A percentile compares a stretch with the other conserved stretches of the same genome.
Conservation (phyloP, 106 monocot genomes). For the Acanthochlamys bracteata region DNA sequence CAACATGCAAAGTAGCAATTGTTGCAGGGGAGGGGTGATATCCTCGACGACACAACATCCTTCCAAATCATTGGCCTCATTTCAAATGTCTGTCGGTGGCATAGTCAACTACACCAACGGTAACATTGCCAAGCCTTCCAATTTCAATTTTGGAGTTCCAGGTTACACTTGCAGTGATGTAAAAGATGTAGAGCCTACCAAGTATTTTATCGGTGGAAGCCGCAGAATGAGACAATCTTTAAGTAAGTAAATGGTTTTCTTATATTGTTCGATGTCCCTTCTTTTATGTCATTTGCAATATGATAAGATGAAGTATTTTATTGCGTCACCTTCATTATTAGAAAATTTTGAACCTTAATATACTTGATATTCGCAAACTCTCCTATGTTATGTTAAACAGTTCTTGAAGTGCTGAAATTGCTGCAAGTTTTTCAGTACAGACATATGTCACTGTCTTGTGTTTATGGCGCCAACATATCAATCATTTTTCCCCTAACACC, state of each 20-base stretch:
- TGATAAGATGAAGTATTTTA: no score
- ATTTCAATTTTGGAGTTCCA: conserved; percentile 44
- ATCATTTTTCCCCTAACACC: no score
- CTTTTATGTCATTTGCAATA: no score
- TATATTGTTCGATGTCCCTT: background rate
- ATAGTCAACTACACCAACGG: background rate
- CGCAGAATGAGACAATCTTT: conserved; percentile 33
- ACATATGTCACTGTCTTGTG: no score
- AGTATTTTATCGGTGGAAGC: conserved; percentile 15
- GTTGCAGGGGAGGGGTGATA: conserved; percentile 69
- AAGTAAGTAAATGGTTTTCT: conserved; percentile 31
- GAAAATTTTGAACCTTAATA: no score
- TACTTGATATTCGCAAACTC: no score
- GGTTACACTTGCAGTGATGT: conserved; percentile 69
- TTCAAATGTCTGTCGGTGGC: conserved; percentile 43
- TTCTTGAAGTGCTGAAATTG: no score
- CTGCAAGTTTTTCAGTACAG: no score
- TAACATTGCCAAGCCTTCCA: conserved; percentile 12
- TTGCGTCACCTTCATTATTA: no score
- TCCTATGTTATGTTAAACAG: no score
- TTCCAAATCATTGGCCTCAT: conserved; percentile 21
- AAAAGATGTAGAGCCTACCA: conserved; percentile 22
- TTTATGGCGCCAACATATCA: no score
- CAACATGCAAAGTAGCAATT: conserved; percentile 54
- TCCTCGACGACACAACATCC: conserved; percentile 43